phyloP scores from a whole-genome alignment of 2,329 filamentous ascomycete species.

The Curvularia sp. region DNA sequence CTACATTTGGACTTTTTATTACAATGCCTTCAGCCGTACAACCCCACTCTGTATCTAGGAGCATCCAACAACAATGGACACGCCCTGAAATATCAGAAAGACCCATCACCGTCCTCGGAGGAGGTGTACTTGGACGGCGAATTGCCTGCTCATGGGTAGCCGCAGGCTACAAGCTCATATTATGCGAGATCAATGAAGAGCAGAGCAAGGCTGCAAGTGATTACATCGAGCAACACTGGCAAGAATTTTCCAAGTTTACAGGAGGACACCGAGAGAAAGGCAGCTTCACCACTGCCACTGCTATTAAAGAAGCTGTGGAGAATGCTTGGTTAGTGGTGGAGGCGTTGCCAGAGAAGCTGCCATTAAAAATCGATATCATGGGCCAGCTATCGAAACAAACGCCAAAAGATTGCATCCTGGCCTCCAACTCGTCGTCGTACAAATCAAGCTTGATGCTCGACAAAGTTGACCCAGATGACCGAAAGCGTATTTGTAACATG shows the following conservation, averaged over 20 bases:
- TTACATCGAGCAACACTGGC: constrained; percentile 17
- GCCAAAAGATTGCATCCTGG: constrained; percentile 57
- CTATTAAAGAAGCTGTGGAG: constrained; percentile 51
- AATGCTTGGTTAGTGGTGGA: constrained; percentile 63
- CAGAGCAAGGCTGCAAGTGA: constrained; percentile 17
- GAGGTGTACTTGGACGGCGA: constrained; percentile 20
- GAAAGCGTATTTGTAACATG: constrained; percentile 50
- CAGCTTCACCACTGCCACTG: constrained; percentile 33
- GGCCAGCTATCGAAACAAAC: constrained; percentile 55
- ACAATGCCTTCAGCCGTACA: constrained; percentile 2
- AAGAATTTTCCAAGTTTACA: constrained; percentile 11
- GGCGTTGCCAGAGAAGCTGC: constrained; percentile 59
- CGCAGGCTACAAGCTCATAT: constrained; percentile 15
- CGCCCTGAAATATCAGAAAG: constrained; percentile 14
- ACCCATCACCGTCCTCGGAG: constrained; percentile 19
- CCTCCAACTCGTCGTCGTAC: constrained; percentile 61
- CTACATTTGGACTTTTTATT: background rate
- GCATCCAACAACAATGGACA: constrained; percentile 7
- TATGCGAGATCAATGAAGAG: constrained; percentile 19
- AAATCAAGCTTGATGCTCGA: constrained; percentile 59
- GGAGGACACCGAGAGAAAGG: background rate
- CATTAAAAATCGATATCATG: constrained; percentile 59
- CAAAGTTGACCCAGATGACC: constrained; percentile 51
- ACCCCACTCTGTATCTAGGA: background rate
- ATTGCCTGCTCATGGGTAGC: constrained; percentile 22